Base-by-base conservation (phyloP, 305 asterid genomes). In the Rubia balearica region DNA sequence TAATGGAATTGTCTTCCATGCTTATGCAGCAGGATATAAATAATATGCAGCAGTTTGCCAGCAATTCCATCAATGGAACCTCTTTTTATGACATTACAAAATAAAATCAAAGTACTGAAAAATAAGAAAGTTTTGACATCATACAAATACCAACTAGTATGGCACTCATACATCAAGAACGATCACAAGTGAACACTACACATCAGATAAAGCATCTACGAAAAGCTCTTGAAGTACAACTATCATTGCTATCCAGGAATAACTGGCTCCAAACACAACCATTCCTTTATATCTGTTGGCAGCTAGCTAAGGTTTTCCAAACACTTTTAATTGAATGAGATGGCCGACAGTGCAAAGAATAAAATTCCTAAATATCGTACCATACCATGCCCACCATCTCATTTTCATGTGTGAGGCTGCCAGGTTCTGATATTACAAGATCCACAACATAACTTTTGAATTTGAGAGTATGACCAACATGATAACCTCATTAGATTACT, bases 211-310 rank as follows among this genome's bases (percentile, higher is more conserved):
- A 62, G 19, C 19, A 62, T 45, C 53, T 24, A 45, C 16, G 5
- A n/a, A 12, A 67, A 67, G 60, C 19, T 46, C 71, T 48, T 2
- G 12, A 6, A 24, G 61, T 46, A 27, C 45, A 10, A 3, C 43
- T 48, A 67, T 67, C 71, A 67, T 16, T 48, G 21, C 42, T 46
- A 67, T 48, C 45, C 61, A 67, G 2, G 61, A 67, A 66, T 66
- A 49, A 30, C 13, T 8, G 33, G 16, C 7, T 11, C 36, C 36
- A 27, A 30, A 67, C 22, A 17, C 27, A 24, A 59, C 6, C 30
- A 8, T 22, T 45, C 51, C 38, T 22, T 12, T 6, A n/a, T 2
- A 14, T 30, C 12, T 21, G 41, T 46, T 66, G 46, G 8, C 16
- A 67, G 56, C 60, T 45, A 30, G 42, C 4, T 8, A 24, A 64